These are phyloP conservation scores for Colletotrichum sp. DNA, from an alignment of 2,329 filamentous ascomycete species.

Conservation along the genomic window DNA sequence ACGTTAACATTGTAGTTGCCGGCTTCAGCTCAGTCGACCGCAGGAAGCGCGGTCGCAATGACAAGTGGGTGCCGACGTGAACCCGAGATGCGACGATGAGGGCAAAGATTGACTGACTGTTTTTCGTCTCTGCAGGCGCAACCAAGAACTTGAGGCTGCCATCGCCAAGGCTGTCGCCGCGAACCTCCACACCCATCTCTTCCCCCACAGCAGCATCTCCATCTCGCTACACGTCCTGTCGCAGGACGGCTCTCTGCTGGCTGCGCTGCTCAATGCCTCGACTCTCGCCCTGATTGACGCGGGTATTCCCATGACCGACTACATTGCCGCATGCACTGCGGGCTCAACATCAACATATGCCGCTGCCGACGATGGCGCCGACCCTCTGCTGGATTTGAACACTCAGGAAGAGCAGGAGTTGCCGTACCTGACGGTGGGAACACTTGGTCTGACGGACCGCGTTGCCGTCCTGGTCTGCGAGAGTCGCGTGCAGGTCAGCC, in stretches of 20 bases:
- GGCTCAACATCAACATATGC: slow-evolving; percentile 76
- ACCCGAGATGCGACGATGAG: background rate
- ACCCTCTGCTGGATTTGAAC: slow-evolving; percentile 83
- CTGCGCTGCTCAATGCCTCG: slow-evolving; percentile 87
- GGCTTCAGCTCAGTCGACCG: slow-evolving; percentile 89
- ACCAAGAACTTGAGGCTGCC: slow-evolving; percentile 80
- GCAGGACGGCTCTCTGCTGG: slow-evolving; percentile 88
- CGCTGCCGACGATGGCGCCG: slow-evolving; percentile 69
- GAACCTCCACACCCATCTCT: slow-evolving; percentile 84
- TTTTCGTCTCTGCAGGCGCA: slow-evolving; percentile 60
- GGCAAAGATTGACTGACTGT: background rate
- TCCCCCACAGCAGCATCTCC: slow-evolving; percentile 84
- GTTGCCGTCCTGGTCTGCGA: slow-evolving; percentile 86
- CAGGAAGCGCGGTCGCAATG: slow-evolving; percentile 74
- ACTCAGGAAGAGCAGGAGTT: slow-evolving; percentile 84
- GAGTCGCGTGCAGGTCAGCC: slow-evolving; percentile 80
- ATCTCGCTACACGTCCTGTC: slow-evolving; percentile 87
- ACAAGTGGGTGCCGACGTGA: slow-evolving; percentile 66
- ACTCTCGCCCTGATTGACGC: slow-evolving; percentile 94
- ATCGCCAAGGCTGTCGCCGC: slow-evolving; percentile 78
- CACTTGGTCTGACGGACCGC: slow-evolving; percentile 74
- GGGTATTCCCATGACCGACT: slow-evolving; percentile 93
- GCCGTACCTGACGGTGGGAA: slow-evolving; percentile 86
- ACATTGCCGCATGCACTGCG: slow-evolving; percentile 86
- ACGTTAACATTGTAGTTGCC: slow-evolving; percentile 83